Percentiles rank a stretch among this genome's conserved stretches.
phyloP scores from a whole-genome alignment of 2,329 filamentous ascomycete genomes.

The Paracoccidioides lutzii region DNA sequence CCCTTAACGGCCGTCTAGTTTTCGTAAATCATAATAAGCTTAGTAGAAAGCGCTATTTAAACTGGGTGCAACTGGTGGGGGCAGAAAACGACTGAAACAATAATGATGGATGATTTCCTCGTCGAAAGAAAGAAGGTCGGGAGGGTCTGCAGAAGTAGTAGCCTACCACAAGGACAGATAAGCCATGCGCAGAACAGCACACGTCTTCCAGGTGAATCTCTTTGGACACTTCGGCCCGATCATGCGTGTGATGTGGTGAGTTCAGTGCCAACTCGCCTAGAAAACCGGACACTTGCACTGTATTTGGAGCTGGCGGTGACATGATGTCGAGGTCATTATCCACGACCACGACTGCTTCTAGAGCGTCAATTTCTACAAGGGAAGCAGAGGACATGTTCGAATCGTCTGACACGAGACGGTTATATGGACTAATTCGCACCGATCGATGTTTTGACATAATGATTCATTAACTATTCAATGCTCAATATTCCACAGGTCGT shows the following conservation, averaged over 20 bases:
- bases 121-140: background rate
- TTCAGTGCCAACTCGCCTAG: constrained; percentile 31
- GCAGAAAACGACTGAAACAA: background rate
- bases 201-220: constrained; percentile 40
- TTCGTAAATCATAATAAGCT: background rate
- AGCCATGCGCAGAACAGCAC: constrained; percentile 43
- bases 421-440: no score
- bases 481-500: no score
- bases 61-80: no score
- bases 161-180: constrained; percentile 40
- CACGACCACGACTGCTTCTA: constrained; percentile 40
- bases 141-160: background rate
- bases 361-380: constrained; percentile 32
- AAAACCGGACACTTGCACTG: constrained; percentile 31
- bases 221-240: constrained; percentile 30
- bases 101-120: no score
- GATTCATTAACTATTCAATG: no score
- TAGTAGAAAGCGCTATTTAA: background rate
- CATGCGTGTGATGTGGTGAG: constrained; percentile 21
- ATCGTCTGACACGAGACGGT: background rate
- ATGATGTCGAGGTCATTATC: constrained; percentile 45
- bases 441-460: no score
- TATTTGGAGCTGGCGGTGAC: constrained; percentile 34
- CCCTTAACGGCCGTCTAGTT: constrained; percentile 36
- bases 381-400: constrained; percentile 2